phyloP scores from a whole-genome alignment of 306 rosid genomes.

The peach (Prunus persica) region Prunus_persica_NCBIv2 NC_034014.1:19068001-19068500 shows the following conservation, averaged over 20 bases:
- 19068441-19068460: constrained; percentile 1
- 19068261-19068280: constrained; percentile 3
- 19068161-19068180: background rate
- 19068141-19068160: background rate
- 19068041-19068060: background rate
- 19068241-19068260: background rate
- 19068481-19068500: background rate
- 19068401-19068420: background rate
- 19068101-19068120: background rate
- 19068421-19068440: background rate
- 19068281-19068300: constrained; percentile 3
- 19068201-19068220: constrained; percentile 5
- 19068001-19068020: background rate
- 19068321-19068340: constrained; percentile 7
- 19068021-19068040: background rate
- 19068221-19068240: constrained; percentile 4
- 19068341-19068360: background rate
- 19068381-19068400: background rate
- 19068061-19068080: background rate
- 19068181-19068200: constrained; percentile 1
- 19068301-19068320: constrained; percentile 4
- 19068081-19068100: no score
- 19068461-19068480: background rate
- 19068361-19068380: background rate
- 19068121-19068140: background rate